Percentiles rank a stretch among this genome's conserved stretches.
Conservation (phyloP, 2,329 filamentous ascomycete species). For the Cytospora piceae region DNA sequence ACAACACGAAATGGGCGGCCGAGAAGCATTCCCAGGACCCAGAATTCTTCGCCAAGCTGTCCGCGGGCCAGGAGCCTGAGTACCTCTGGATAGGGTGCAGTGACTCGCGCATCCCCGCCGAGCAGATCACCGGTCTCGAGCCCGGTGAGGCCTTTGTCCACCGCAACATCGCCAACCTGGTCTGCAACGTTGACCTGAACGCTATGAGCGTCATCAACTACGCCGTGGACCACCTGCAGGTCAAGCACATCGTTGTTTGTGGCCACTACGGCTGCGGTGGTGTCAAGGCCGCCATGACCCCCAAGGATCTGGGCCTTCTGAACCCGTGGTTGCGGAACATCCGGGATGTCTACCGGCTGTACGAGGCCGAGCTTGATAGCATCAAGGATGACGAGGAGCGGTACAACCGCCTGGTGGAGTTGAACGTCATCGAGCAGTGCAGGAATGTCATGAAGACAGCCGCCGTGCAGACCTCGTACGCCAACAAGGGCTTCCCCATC, state of each 20-base stretch:
- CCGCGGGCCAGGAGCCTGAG: constrained; percentile 68
- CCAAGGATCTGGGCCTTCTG: constrained; percentile 69
- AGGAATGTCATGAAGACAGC: constrained; percentile 80
- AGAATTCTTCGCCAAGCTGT: constrained; percentile 66
- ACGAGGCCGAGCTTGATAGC: constrained; percentile 71
- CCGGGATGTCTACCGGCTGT: constrained; percentile 72
- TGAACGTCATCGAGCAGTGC: constrained; percentile 81
- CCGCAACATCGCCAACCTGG: constrained; percentile 92
- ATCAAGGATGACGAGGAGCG: constrained; percentile 62
- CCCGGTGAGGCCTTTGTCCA: constrained; percentile 94
- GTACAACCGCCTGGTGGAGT: constrained; percentile 75
- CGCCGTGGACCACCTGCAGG: constrained; percentile 77
- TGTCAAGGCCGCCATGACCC: constrained; percentile 74
- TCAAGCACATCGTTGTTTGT: constrained; percentile 81
- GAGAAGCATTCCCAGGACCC: constrained; percentile 62
- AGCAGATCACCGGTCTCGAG: constrained; percentile 78
- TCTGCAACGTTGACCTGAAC: constrained; percentile 79
- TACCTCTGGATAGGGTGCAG: constrained; percentile 91
- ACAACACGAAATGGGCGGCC: constrained; percentile 69
- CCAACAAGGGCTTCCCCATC: constrained; percentile 65
- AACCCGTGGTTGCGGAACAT: constrained; percentile 78
- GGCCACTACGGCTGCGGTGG: constrained; percentile 80
- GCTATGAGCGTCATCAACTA: constrained; percentile 84
- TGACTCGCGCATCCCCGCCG: constrained; percentile 90
- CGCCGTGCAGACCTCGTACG: constrained; percentile 73